Evolutionary conservation across 257 asterid species (phyloP), one percentile per base, ranked within the genome.

Genomic region (Lycium barbarum): DNA sequence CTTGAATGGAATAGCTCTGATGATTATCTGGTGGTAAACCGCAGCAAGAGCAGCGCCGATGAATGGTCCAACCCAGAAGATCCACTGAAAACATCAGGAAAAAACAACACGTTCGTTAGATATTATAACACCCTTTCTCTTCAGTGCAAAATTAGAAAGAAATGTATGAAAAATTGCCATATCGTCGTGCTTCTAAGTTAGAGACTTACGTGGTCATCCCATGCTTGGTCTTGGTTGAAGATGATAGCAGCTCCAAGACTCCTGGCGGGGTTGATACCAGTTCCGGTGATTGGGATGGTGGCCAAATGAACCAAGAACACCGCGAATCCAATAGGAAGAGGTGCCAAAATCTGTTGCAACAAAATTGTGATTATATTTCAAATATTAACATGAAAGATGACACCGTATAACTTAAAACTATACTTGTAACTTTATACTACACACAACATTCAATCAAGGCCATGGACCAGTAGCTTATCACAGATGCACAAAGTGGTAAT

Each of bases 261-360:
- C 74, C 97, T 86, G 47, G 97, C 97, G 0, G 97, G 97, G 93
- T 93, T 93, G 91, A 93, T 92, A 80, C 97, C 91, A 0, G 97
- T 93, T 72, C 97, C 97, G 18, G 97, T 93, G 85, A 93, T 90
- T n/a, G 97, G 97, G 62, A 93, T 93, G 86, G 97, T 93, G 62
- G 97, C 97, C 93, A 93, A 83, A 68, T 93, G 97, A 78, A 93
- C 97, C 89, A 93, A 84, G 82, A 92, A 92, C 13, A 93, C 95
- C 5, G 97, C 94, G 33, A 93, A 93, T 49, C 97, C 97, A 54
- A 93, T 93, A 3, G 92, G 92, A 40, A 90, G 92, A 54, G 92
- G 92, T 55, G 92, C 92, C 91, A 90, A 80, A 81, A 90, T 70
- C 92, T 90, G 90, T 81, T 87, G 58, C n/a, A 1, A 10, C 49